Evolutionary conservation across 345 rosid genomes (phyloP), one percentile per base, ranked within the genome.

Genomic region (Salix koriyanagi): DNA sequence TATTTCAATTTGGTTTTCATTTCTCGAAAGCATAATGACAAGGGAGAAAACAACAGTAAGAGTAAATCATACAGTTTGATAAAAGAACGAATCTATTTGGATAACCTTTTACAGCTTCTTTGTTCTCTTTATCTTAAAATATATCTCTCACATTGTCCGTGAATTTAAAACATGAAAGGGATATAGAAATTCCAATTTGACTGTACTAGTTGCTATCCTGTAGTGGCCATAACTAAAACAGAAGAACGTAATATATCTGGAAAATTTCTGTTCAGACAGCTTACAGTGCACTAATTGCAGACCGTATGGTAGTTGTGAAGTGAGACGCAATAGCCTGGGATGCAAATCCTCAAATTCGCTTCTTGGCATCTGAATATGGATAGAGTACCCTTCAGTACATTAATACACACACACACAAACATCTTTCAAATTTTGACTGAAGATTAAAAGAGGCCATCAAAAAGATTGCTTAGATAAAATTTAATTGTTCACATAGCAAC

Each of bases 351-450:
- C 86, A 87, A 78, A 88, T 73, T 66, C 83, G 86, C 80, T 88
- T 86, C 89, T 83, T 86, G 83, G 91, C 91, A 84, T 88, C 91
- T 88, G 86, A 76, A 85, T 34, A 39, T 42, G 46, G n/a, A 26
- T 56, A 75, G 67, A 65, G 58, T 19, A 65, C 9, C 48, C 52
- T 28, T 62, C 60, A 74, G 42, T 74, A 12, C 6, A 16, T 39
- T 2, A 28, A 26, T 1, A 32, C 36, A 34, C 36, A 34, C 36
- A 34, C 36, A 30, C 32, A 30, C 32, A 26, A 73, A 25, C 26
- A 58, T 42, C 19, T 37, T 2, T 41, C 32, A 9, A 28, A 44
- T 28, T 25, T 25, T 8, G 48, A 42, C 46, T 19, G 39, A 18
- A 41, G 54, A 10, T 18, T 25, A 9, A 54, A 18, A 8, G 25